Conservation (phyloP, 352 stramenopile species). For the Phytopythium sindhum region DNA sequence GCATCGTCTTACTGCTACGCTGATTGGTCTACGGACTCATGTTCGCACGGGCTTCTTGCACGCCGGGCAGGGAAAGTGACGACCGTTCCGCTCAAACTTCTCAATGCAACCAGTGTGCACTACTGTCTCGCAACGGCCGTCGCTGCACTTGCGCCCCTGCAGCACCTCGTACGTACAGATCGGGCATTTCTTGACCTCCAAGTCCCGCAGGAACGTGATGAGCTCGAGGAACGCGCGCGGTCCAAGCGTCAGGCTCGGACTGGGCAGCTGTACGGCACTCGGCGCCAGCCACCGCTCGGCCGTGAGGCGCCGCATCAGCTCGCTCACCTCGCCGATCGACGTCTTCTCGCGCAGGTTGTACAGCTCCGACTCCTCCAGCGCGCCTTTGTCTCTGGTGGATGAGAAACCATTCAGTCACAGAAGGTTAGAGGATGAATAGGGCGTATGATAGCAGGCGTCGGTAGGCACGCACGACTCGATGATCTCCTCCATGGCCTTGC, state of each 20-base stretch:
- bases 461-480: conserved; percentile 45
- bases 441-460: neutral
- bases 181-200: conserved; percentile 73
- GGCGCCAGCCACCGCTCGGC: conserved; percentile 68
- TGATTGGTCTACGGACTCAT: neutral
- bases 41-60: conserved; percentile 43
- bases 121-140: conserved; percentile 33
- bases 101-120: conserved; percentile 58
- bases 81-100: conserved; percentile 56
- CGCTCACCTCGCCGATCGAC: conserved; percentile 58
- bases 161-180: conserved; percentile 80
- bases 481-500: conserved; percentile 79
- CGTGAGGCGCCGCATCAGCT: conserved; percentile 60
- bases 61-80: conserved; percentile 52
- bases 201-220: conserved; percentile 63
- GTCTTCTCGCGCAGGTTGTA: conserved; percentile 73
- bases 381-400: conserved; percentile 48
- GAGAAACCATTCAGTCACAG: neutral
- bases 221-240: conserved; percentile 72
- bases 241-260: conserved; percentile 50
- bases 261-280: conserved; percentile 34
- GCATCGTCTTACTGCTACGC: neutral
- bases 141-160: conserved; percentile 45
- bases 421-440: neutral
- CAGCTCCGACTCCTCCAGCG: conserved; percentile 56